A percentile compares a stretch with the other conserved stretches of the same genome.
Evolutionary conservation across 2,329 filamentous ascomycete species (phyloP).

Genomic region (Ophiostoma piceae): DNA sequence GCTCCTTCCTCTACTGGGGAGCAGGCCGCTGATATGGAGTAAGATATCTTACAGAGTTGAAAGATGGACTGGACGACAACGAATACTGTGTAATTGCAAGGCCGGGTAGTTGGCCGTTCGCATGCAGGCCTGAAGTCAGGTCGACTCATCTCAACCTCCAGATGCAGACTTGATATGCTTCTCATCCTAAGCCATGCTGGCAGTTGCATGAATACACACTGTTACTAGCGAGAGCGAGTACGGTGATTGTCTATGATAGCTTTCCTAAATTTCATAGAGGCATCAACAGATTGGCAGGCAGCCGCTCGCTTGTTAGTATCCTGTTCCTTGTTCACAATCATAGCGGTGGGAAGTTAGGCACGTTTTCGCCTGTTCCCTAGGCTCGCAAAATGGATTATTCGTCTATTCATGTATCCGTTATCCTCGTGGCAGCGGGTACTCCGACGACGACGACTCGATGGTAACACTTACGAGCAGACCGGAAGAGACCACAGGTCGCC

Average conservation of each 20-base stretch:
- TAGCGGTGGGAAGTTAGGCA: background rate
- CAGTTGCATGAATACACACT: background rate
- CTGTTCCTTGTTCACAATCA: background rate
- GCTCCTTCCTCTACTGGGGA: background rate
- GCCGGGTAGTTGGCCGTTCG: background rate
- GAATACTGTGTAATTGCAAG: background rate
- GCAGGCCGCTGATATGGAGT: background rate
- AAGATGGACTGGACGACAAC: background rate
- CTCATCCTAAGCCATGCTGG: background rate
- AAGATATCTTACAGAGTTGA: background rate
- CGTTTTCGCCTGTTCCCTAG: background rate
- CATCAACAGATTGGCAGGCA: background rate
- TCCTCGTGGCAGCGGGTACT: conserved; percentile 7
- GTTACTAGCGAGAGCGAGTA: background rate
- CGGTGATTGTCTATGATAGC: background rate
- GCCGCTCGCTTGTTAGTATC: background rate
- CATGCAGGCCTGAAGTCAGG: background rate
- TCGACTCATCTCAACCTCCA: too few species aligned
- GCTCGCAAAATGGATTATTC: background rate
- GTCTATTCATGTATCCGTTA: background rate
- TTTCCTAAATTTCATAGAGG: background rate
- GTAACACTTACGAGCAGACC: background rate
- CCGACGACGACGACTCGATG: background rate
- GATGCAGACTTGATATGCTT: background rate
- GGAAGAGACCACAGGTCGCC: background rate